Percentiles rank a stretch among this genome's conserved stretches.
phyloP scores from a whole-genome alignment of 2,329 filamentous ascomycete species.

The Aspergillus amoenus region DNA sequence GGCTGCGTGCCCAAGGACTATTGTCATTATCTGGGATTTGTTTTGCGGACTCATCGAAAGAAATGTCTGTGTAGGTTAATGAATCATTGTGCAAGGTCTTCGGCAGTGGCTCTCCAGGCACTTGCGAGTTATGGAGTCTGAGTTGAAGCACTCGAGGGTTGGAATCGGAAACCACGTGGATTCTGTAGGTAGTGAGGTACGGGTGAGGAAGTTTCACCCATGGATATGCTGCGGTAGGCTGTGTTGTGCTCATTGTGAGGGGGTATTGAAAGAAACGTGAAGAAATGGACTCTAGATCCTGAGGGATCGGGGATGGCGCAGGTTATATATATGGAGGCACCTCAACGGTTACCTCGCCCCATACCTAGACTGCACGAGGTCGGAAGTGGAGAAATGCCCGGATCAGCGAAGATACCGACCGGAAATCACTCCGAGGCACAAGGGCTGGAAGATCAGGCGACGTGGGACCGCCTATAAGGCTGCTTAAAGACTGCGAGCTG shows the following conservation, averaged over 20 bases:
- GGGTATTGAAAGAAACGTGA: not conserved
- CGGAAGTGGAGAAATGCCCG: conserved; percentile 6
- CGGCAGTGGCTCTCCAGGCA: conserved; percentile 30
- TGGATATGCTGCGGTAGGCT: conserved; percentile 25
- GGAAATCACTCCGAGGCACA: not conserved
- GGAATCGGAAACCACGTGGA: conserved; percentile 29
- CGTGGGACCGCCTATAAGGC: not conserved
- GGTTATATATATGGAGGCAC: not conserved
- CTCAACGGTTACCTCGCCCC: not conserved
- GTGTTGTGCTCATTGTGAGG: conserved; percentile 2
- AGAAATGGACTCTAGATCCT: not conserved
- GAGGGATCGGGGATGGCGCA: not conserved
- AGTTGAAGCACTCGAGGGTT: conserved; percentile 31
- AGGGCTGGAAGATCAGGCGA: too few relatives aligned
- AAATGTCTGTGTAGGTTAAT: conserved; percentile 40
- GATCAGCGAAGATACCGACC: not conserved
- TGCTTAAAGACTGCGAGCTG: not conserved
- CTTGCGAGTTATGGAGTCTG: conserved; percentile 33
- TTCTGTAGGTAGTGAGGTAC: conserved; percentile 46
- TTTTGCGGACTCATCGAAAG: conserved; percentile 22
- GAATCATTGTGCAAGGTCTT: conserved; percentile 41
- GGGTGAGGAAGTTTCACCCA: conserved; percentile 49
- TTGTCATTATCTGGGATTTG: conserved; percentile 36
- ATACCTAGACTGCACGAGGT: not conserved
- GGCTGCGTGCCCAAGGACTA: conserved; percentile 38